Evolutionary conservation across 2,329 filamentous ascomycete species (phyloP).

Genomic region (Trichophyton verrucosum): DNA sequence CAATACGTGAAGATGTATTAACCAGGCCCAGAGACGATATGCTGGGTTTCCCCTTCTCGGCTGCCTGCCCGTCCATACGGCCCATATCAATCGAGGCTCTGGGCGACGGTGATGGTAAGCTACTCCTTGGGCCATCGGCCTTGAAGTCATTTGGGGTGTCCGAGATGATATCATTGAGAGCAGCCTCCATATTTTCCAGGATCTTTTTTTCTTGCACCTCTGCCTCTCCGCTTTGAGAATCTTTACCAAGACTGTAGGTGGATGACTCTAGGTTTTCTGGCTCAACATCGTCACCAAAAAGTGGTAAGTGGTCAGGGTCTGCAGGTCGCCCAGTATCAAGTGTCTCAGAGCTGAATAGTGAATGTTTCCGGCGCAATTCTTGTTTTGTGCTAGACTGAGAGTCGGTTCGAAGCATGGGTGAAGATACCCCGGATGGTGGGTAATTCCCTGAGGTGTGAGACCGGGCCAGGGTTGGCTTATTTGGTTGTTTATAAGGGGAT

Average conservation of each 20-base stretch:
- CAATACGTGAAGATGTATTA: conserved; percentile 71
- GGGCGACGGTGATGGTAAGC: conserved; percentile 39
- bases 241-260: conserved; percentile 65
- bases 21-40: conserved; percentile 85
- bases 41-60: conserved; percentile 60
- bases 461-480: conserved; percentile 5
- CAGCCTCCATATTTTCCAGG: conserved; percentile 85
- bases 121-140: conserved; percentile 26
- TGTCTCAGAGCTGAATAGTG: conserved; percentile 47
- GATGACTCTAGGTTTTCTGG: conserved; percentile 63
- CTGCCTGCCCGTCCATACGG: conserved; percentile 47
- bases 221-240: conserved; percentile 43
- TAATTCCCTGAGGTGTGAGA: conserved; percentile 18
- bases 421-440: conserved; percentile 31
- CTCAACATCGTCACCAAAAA: conserved; percentile 72
- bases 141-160: conserved; percentile 40
- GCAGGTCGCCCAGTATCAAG: conserved; percentile 44
- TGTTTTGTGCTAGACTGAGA: conserved; percentile 35
- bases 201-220: conserved; percentile 59
- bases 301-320: conserved; percentile 48
- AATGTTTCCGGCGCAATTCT: conserved; percentile 45
- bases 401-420: conserved; percentile 35
- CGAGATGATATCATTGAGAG: conserved; percentile 83
- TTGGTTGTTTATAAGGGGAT: conserved; percentile 13
- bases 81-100: conserved; percentile 18